Conservation (phyloP, 176 grass and related monocot genomes). For the Saccharum officinarum region DNA sequence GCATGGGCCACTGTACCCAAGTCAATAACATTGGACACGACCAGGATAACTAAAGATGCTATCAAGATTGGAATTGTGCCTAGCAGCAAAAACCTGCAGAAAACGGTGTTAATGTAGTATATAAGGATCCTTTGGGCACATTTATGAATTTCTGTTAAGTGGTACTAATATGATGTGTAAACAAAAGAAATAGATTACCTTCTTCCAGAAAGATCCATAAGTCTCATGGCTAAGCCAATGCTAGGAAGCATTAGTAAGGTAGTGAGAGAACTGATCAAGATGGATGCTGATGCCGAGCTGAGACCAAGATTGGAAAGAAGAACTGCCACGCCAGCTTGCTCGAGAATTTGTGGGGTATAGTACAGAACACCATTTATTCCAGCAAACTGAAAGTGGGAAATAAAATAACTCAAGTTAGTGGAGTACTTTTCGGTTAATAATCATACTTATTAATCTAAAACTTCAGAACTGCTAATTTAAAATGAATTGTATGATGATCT, state of each 20-base stretch:
- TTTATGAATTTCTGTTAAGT: slow-evolving; percentile 14
- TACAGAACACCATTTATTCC: slow-evolving; percentile 95
- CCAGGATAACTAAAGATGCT: slow-evolving; percentile 65
- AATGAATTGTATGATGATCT: neutral
- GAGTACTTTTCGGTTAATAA: neutral
- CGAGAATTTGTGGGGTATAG: slow-evolving; percentile 90
- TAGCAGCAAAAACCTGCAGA: slow-evolving; percentile 74
- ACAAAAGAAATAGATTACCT: slow-evolving; percentile 56
- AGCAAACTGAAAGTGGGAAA: slow-evolving; percentile 57
- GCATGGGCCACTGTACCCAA: slow-evolving; percentile 66
- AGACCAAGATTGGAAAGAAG: slow-evolving; percentile 83
- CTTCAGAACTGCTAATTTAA: neutral
- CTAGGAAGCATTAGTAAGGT: slow-evolving; percentile 91
- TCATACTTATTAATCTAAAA: neutral
- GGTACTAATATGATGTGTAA: slow-evolving; percentile 8
- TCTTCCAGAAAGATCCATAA: slow-evolving; percentile 95
- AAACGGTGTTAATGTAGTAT: neutral
- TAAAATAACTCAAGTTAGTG: neutral
- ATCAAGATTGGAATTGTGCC: slow-evolving; percentile 82
- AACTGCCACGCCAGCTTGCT: slow-evolving; percentile 84
- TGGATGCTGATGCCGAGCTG: slow-evolving; percentile 88
- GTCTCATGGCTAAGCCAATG: slow-evolving; percentile 90
- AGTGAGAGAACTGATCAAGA: slow-evolving; percentile 84
- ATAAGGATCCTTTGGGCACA: neutral
- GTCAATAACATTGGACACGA: slow-evolving; percentile 64